Base-by-base conservation (phyloP, 2,329 filamentous ascomycete species). In the Cladobotryum protrusum region DNA sequence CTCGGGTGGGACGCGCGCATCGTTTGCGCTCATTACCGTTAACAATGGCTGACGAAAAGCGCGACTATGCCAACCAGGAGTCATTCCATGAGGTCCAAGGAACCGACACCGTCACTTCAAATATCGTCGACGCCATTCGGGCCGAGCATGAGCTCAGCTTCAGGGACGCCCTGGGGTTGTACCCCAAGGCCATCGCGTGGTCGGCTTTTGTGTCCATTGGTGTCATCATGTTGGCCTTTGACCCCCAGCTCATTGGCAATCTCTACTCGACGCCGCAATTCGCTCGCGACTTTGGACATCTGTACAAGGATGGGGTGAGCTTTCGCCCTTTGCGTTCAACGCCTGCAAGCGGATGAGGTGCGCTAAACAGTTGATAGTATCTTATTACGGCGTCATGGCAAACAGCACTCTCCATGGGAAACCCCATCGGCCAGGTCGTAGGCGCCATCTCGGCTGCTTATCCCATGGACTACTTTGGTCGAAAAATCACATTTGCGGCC, bases 221-320 rank as follows among this genome's bases (percentile, higher is more conserved):
- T 6, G 76, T 83, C 35, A 77, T 83, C 54, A 82, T 82, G 78
- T 63, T 76, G 39, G 79, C 79, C 4, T 86, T 85, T 58, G 82
- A 85, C 60, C 78, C 80, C 0, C 81, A 85, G 60, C 72, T 86
- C 9, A 72, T 85, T 15, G 80, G 80, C 19, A 81, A 82, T 53
- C 71, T 86, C 47, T 84, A 80, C 57, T 75, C 78, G 3, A 77
- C 75, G 45, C 77, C 78, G 0, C 73, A 75, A n/a, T 83, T 83
- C 58, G 73, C 77, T 54, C 60, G 63, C 17, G 73, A 81, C 54
- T 82, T 81, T 58, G 79, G 79, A 2, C 75, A 79, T 52, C 51
- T 67, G 3, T 78, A 72, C 48, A 70, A 71, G 17, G 64, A 64
- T 7, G 51, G 50, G 29, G 52, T 56, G 11, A 52, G 50, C 43